Evolutionary conservation across 2,329 filamentous ascomycete species (phyloP), one percentile per base, ranked within the genome.

Genomic region (Verticillium nonalfalfae): DNA sequence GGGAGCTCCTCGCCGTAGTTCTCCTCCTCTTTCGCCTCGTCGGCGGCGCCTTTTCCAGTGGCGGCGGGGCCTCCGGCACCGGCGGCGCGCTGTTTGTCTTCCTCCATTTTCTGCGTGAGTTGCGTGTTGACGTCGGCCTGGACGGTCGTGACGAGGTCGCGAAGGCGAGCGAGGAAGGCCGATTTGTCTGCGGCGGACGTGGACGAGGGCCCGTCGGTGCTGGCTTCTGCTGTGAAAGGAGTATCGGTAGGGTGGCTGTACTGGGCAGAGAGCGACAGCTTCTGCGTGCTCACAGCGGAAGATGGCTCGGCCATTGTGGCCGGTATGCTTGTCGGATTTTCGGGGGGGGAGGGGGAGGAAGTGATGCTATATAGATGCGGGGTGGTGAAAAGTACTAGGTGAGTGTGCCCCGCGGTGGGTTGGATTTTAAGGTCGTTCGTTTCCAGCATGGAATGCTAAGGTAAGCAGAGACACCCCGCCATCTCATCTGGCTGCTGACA

Each of bases 1-100:
- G 84, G 78, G 31, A 87, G 84, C 73, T 96, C 92, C 74, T 96
- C 93, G 57, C 92, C 93, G 71, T 97, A 96, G 71, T 93, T 90
- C 68, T 90, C 85, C 70, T 92, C 90, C 70, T 88, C 86, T 64
- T 83, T 81, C 11, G 74, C 79, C 63, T 88, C 85, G 63, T 85
- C 81, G 10, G 79, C 69, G 9, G 62, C 68, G 3, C 60, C 60
- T 56, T 63, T 68, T 62, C 69, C 57, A 62, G 9, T n/a, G 45
- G 45, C 9, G 13, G 39, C 39, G 14, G 39, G 4, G 15, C 39
- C 39, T 15, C 69, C 63, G 39, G 56, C 65, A 26, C 61, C 72
- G 2, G 74, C 75, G 15, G 79, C 80, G 14, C 77, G 75, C 9
- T 75, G 76, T 70, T 88, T 89, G 71, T 93, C 90, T 64, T 89